Conservation (phyloP, 2,329 filamentous ascomycete genomes). For the Alternaria sp. region DNA sequence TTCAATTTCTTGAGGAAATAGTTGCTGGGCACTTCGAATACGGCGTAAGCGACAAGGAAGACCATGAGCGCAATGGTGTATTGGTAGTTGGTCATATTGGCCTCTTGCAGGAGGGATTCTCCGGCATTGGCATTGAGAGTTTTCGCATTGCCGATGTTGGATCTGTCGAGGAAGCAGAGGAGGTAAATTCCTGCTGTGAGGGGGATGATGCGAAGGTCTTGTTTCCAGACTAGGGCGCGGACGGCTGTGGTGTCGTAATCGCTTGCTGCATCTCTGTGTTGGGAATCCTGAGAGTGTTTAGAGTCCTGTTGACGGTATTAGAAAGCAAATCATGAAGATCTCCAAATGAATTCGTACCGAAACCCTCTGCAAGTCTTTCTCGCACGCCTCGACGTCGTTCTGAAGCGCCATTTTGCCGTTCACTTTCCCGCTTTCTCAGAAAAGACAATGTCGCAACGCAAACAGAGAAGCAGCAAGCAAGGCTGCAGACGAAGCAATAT, state of each 20-base stretch:
- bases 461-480: background rate
- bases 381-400: background rate
- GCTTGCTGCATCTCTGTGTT: background rate
- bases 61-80: conserved; percentile 49
- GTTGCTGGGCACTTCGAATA: conserved; percentile 62
- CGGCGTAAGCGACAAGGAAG: conserved; percentile 38
- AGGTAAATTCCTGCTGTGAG: conserved; percentile 70
- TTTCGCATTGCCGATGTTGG: conserved; percentile 67
- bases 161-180: conserved; percentile 67
- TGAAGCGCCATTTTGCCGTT: background rate
- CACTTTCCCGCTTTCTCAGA: background rate
- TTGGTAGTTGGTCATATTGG: conserved; percentile 66
- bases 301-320: background rate
- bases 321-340: background rate
- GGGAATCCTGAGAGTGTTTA: background rate
- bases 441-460: background rate
- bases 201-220: conserved; percentile 69
- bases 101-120: conserved; percentile 68
- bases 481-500: background rate
- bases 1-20: conserved; percentile 66
- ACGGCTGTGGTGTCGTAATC: background rate
- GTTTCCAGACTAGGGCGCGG: conserved; percentile 6
- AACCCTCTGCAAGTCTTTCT: background rate
- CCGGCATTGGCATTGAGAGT: conserved; percentile 66
- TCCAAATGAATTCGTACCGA: background rate